phyloP scores from a whole-genome alignment of 2,329 filamentous ascomycete species.

The Dothideomycetidae sp. region DNA sequence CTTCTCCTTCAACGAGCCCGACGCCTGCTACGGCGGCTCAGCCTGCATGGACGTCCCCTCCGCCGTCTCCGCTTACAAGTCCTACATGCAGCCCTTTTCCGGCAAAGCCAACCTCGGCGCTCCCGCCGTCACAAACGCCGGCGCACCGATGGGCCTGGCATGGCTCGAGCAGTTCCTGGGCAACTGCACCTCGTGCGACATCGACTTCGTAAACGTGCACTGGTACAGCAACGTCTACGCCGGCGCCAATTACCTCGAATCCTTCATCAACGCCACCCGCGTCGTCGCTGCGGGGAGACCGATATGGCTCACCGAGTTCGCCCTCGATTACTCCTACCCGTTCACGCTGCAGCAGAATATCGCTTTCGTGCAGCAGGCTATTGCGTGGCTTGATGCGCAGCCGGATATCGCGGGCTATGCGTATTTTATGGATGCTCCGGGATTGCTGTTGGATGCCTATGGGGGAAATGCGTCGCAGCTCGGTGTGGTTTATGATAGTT shows the following conservation, averaged over 20 bases:
- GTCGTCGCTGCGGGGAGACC: constrained; percentile 12
- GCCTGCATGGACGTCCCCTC: constrained; percentile 38
- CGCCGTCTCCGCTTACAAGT: constrained; percentile 37
- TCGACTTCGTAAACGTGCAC: constrained; percentile 46
- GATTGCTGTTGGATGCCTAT: constrained; percentile 16
- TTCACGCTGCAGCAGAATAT: constrained; percentile 26
- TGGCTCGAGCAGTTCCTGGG: constrained; percentile 41
- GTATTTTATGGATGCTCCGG: constrained; percentile 20
- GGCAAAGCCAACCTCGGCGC: constrained; percentile 37
- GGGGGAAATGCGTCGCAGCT: constrained; percentile 15
- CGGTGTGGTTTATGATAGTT: constrained; percentile 16
- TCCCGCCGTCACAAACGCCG: constrained; percentile 47
- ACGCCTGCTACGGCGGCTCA: constrained; percentile 36
- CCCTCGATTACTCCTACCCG: constrained; percentile 23
- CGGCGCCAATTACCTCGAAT: constrained; percentile 19
- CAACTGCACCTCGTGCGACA: constrained; percentile 36
- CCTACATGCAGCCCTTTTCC: constrained; percentile 39
- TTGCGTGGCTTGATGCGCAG: constrained; percentile 27
- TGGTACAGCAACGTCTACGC: constrained; percentile 37
- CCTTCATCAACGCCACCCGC: constrained; percentile 30
- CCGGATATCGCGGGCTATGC: constrained; percentile 27
- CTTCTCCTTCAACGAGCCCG: constrained; percentile 56
- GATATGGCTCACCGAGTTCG: constrained; percentile 45
- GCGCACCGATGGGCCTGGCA: constrained; percentile 30
- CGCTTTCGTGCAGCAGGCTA: constrained; percentile 34